A percentile compares a stretch with the other conserved stretches of the same genome.
Conservation (phyloP, 129 eudicot genomes). For the Oenanthe sinensis region DNA sequence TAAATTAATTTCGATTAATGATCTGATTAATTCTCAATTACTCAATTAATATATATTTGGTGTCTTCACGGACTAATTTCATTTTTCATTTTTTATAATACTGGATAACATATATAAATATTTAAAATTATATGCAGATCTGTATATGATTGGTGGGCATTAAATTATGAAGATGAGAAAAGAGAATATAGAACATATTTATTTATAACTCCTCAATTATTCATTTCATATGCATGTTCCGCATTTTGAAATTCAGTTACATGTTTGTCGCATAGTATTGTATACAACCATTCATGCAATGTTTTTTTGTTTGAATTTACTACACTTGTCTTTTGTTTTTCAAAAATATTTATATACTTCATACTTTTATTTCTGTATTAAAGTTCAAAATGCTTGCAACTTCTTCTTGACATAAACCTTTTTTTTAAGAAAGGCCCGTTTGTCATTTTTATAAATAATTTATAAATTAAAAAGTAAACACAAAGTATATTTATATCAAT, state of each 20-base stretch:
- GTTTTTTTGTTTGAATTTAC: not conserved
- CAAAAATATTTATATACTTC: not conserved
- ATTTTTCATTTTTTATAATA: no score
- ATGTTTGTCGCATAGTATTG: not conserved
- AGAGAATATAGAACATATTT: not conserved
- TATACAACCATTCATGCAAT: not conserved
- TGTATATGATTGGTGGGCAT: not conserved
- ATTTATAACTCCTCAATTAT: not conserved
- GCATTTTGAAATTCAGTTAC: not conserved
- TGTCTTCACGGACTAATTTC: no score
- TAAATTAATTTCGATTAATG: no score
- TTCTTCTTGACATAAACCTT: no score
- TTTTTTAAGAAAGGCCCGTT: no score
- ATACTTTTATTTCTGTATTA: not conserved
- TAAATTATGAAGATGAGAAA: not conserved
- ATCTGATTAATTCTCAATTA: no score
- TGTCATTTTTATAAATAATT: no score
- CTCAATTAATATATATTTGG: no score
- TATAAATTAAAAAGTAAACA: no score
- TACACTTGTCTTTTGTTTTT: not conserved
- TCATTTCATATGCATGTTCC: not conserved
- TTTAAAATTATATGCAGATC: not conserved
- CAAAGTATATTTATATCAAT: no score
- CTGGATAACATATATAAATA: no score
- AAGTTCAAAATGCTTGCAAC: not conserved